A percentile compares a stretch with the other conserved stretches of the same genome.
These are phyloP conservation scores for Podospora bellae-mahoneyi DNA, from an alignment of 495 filamentous ascomycete species.

Conservation along the genomic window DNA sequence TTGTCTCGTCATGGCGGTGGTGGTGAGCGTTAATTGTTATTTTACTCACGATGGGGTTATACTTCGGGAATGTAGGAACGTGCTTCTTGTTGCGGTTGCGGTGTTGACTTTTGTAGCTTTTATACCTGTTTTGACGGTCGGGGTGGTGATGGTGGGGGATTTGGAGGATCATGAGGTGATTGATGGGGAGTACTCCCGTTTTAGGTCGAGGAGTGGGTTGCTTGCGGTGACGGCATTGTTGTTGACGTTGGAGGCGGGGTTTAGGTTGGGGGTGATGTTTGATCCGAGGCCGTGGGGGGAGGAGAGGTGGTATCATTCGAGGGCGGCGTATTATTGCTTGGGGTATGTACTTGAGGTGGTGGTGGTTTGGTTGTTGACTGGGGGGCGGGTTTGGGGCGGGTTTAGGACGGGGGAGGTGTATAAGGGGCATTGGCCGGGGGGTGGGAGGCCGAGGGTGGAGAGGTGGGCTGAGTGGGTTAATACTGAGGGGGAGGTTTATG, in stretches of 20 bases:
- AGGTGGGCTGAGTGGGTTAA: neutral
- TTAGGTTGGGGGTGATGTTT: conserved; percentile 14
- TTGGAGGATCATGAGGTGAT: neutral
- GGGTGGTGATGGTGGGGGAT: neutral
- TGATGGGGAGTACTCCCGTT: neutral
- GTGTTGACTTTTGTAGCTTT: neutral
- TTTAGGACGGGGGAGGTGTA: conserved; percentile 2
- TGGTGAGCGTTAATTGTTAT: neutral
- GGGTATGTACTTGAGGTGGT: conserved; percentile 16
- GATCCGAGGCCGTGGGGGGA: neutral
- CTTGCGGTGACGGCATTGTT: conserved; percentile 10
- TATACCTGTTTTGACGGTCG: neutral
- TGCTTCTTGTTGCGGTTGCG: neutral
- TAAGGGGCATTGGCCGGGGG: neutral
- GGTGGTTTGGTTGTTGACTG: conserved; percentile 6
- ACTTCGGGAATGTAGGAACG: neutral
- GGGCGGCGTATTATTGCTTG: conserved; percentile 18
- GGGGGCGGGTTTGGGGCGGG: conserved; percentile 3
- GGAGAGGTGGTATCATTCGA: conserved; percentile 13
- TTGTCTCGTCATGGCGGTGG: conserved; percentile 2
- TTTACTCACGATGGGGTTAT: neutral
- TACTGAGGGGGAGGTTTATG: conserved; percentile 5
- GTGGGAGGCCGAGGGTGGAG: neutral
- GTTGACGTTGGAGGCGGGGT: conserved; percentile 19
- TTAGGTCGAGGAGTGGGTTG: neutral